phyloP scores from a whole-genome alignment of 371 early-diverging fungal species.

The Coemansia sp. region DNA sequence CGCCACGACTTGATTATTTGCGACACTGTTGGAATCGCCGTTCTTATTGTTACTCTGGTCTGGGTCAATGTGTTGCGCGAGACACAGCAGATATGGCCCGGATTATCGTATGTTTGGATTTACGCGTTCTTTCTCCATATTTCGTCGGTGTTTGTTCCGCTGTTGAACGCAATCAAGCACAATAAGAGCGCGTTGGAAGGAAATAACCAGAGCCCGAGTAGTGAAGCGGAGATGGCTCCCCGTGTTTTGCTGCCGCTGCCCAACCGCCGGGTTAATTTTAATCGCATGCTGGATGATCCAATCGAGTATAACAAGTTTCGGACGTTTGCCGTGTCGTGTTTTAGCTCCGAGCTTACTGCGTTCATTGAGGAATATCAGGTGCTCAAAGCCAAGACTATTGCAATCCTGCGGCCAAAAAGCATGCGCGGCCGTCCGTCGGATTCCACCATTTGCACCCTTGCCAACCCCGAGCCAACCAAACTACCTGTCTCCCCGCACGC shows the following conservation, averaged over 20 bases:
- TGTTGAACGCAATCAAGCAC: slow-evolving; percentile 19
- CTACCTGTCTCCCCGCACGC: too few relatives aligned
- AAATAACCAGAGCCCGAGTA: too few relatives aligned
- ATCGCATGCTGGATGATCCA: slow-evolving; percentile 21
- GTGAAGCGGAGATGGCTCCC: not conserved
- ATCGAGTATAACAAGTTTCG: slow-evolving; percentile 29
- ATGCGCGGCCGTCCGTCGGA: not conserved
- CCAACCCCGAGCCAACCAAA: too few relatives aligned
- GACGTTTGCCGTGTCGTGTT: slow-evolving; percentile 33
- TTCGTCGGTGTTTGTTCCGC: slow-evolving; percentile 32
- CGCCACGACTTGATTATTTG: slow-evolving; percentile 35
- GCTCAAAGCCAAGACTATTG: slow-evolving; percentile 17
- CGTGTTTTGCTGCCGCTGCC: not conserved
- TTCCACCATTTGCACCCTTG: not conserved
- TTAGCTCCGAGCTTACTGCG: slow-evolving; percentile 37
- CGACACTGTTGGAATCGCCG: slow-evolving; percentile 30
- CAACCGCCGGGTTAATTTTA: slow-evolving; percentile 24
- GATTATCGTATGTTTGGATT: slow-evolving; percentile 29
- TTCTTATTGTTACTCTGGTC: slow-evolving; percentile 17
- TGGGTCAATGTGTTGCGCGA: slow-evolving; percentile 26
- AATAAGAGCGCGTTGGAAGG: not conserved
- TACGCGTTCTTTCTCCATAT: slow-evolving; percentile 24
- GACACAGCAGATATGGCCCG: slow-evolving; percentile 28
- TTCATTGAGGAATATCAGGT: slow-evolving; percentile 40
- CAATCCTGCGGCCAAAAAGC: not conserved